These are phyloP conservation scores for Tetradesmus lagerheimii DNA, from an alignment of 139 green algal species.

Conservation along the genomic window DNA sequence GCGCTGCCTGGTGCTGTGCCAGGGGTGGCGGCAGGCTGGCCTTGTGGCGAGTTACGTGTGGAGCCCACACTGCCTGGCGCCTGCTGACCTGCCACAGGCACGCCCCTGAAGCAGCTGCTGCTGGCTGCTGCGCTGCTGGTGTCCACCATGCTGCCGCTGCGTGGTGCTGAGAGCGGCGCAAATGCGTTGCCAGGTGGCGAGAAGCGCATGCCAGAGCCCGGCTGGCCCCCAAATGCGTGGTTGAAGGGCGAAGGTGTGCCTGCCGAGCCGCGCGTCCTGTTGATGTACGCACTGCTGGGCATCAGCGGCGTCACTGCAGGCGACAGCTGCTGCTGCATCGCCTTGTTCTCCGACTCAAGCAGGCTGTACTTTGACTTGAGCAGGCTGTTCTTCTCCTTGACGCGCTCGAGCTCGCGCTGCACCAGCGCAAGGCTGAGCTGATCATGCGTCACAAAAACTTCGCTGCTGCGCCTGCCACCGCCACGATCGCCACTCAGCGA, in stretches of 20 bases:
- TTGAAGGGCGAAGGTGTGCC: background rate
- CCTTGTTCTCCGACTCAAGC: slow-evolving; percentile 2
- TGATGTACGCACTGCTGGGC: background rate
- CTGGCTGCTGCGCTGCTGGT: background rate
- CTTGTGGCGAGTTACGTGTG: background rate
- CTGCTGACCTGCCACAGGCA: background rate
- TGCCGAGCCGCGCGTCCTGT: background rate
- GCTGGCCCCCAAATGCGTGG: background rate
- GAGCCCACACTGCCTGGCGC: slow-evolving; percentile 11
- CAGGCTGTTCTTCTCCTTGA: slow-evolving; percentile 1
- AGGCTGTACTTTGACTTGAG: background rate
- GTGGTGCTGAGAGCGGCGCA: background rate
- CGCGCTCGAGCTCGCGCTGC: background rate
- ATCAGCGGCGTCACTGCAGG: background rate
- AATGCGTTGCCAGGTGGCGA: slow-evolving; percentile 1
- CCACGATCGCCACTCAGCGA: background rate
- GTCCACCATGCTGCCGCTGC: background rate
- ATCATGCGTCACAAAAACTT: background rate
- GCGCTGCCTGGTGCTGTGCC: background rate
- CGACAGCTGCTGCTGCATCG: background rate
- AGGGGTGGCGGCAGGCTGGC: background rate
- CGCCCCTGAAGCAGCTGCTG: slow-evolving; percentile 18
- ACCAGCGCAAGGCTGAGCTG: background rate
- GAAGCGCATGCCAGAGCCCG: background rate
- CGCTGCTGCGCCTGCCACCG: background rate